These are phyloP conservation scores for Arthrobotrys pseudoclavata DNA, from an alignment of 2,329 filamentous ascomycete species.

Conservation along the genomic window DNA sequence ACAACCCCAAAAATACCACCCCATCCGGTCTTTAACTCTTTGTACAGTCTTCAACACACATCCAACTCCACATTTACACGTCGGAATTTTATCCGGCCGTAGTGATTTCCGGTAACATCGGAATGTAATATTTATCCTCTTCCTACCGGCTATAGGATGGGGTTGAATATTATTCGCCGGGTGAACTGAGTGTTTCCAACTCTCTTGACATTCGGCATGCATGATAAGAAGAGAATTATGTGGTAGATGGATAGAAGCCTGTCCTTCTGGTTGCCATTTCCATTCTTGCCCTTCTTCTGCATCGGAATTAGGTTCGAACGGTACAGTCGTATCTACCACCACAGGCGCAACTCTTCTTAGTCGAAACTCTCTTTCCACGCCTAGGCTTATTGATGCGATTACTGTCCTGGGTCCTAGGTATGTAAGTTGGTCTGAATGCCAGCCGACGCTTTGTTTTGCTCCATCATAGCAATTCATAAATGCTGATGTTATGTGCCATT, in stretches of 20 bases:
- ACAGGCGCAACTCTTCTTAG: constrained; percentile 80
- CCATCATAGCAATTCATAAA: constrained; percentile 96
- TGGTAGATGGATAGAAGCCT: constrained; percentile 91
- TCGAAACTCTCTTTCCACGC: constrained; percentile 92
- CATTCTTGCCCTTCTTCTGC: constrained; percentile 64
- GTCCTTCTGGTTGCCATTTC: constrained; percentile 73
- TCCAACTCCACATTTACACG: constrained; percentile 80
- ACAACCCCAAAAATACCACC: constrained; percentile 92
- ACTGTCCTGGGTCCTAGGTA: constrained; percentile 90
- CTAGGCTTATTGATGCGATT: constrained; percentile 90
- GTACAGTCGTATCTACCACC: constrained; percentile 67
- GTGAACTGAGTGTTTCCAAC: constrained; percentile 88
- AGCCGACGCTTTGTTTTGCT: constrained; percentile 84
- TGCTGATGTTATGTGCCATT: constrained; percentile 88
- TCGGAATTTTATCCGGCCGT: constrained; percentile 82
- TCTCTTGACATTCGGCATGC: constrained; percentile 98
- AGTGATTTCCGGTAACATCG: constrained; percentile 83
- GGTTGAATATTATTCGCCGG: constrained; percentile 83
- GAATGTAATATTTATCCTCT: constrained; percentile 93
- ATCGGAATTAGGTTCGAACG: constrained; percentile 18
- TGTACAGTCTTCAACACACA: constrained; percentile 68
- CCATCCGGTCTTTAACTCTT: constrained; percentile 80
- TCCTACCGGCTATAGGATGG: constrained; percentile 83
- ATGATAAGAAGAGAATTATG: constrained; percentile 95
- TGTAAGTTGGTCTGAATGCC: constrained; percentile 93